Evolutionary conservation across 306 rosid genomes (phyloP), one percentile per base, ranked within the genome.

Genomic region (Glycine tomentella): DNA sequence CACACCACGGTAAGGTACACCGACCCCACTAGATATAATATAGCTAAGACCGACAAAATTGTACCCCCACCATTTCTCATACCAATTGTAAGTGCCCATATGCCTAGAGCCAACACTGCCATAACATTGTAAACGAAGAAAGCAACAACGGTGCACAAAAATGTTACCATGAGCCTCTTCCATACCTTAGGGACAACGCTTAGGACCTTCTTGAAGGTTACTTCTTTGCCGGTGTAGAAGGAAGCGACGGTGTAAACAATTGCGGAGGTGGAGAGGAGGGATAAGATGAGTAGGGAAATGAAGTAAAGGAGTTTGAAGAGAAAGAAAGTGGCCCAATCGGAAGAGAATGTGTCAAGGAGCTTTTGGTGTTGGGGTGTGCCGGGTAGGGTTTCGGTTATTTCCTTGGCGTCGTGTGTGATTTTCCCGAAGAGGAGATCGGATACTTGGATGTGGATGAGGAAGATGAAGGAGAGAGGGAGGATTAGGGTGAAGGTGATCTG

Each of bases 241-340:
- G 79, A 85, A 1, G 89, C 91, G 40, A 87, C 44, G 44, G 87
- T 77, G 91, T 76, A 84, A 10, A 82, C 91, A 51, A 87, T 86
- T 0, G 90, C 88, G 4, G 91, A 83, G 81, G 91, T 87, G 64
- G 88, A 79, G 74, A 87, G 88, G 20, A 90, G 85, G 61, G 85
- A 62, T 67, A 82, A 75, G 72, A 74, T 33, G 76, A 87, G 72
- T 78, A 57, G 3, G 62, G 69, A 33, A 45, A 81, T 74, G 62
- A 86, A 38, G 81, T 80, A 85, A 0, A 25, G 25, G 6, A 75
- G 68, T 6, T 84, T 65, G 86, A 90, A 75, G 64, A 90, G 81
- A 58, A 50, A 45, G 3, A 16, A 80, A 7, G 8, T n/a, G 71
- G 51, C 45, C 86, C 80, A 53, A 65, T 87, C 86, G 2, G 82